Evolutionary conservation across 1,139 yeast species (phyloP), one percentile per base, ranked within the genome.

Genomic region (Diutina neorugosa): DNA sequence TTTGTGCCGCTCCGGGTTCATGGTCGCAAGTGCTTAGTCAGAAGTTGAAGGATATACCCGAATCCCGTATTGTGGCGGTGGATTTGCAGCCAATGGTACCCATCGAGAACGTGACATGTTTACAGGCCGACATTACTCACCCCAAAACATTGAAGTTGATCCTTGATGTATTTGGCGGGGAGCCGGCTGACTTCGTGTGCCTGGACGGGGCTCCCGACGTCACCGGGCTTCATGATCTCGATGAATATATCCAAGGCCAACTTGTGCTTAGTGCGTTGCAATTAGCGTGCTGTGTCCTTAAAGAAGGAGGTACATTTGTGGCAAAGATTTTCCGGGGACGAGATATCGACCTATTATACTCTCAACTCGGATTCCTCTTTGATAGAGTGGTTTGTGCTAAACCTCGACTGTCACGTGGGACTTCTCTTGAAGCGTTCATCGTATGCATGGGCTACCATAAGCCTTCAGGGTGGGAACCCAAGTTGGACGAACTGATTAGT

Each of bases 171-270:
- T 93, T 93, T 70, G 94, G 88, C 41, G 96, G 96, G 48, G 88
- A 87, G 60, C 83, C 86, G 53, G 98, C 98, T 0, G 98, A 93
- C 66, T 86, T 93, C 64, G 96, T 93, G 1, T 88, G 96, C 61
- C 86, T 95, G 59, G 98, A 93, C 67, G 98, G 98, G 53, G 98
- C 98, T 0, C 98, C 98, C 1, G 98, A 93, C 69, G 98, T 93
- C 25, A 94, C 98, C 0, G 98, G 98, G 1, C 69, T 93, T 53
- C 98, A 94, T 65, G 98, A 94, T 67, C 73, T 93, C 57, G 98
- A 93, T 67, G 98, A 93, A 66, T 93, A 91, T 64, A 87, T 93
- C 54, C 98, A 93, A 69, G 97, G 96, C 1, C 98, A 93, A 65
- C 74, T 93, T 56, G 86, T 94, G 52, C 73, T 90, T 58, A 84